Conservation (phyloP, 371 early-diverging fungal species). For the Syncephalastrum monosporum region DNA sequence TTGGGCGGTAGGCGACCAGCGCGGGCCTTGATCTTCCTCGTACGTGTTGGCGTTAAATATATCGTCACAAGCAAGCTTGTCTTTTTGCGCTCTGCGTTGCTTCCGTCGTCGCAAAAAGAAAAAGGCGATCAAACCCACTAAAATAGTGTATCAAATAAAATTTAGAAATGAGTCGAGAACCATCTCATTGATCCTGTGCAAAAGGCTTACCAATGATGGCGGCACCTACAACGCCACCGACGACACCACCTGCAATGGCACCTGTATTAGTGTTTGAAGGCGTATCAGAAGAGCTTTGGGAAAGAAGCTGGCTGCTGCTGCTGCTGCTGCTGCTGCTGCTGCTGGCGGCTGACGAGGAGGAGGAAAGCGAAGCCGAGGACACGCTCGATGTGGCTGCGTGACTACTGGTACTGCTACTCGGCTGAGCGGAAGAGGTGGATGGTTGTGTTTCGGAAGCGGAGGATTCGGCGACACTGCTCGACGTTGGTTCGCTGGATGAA, state of each 20-base stretch:
- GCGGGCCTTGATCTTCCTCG: conserved; percentile 2
- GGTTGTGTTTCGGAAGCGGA: no score
- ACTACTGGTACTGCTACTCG: no score
- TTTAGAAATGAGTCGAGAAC: conserved; percentile 1
- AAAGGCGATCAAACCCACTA: conserved; percentile 11
- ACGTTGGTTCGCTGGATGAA: no score
- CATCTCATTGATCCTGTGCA: neutral
- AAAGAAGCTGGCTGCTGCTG: no score
- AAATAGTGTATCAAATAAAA: neutral
- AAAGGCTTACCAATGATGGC: conserved; percentile 12
- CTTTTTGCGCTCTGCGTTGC: neutral
- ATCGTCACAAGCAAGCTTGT: conserved; percentile 8
- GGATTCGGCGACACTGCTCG: no score
- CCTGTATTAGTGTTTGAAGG: conserved; percentile 10
- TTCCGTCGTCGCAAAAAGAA: conserved; percentile 4
- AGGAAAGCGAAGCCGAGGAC: no score
- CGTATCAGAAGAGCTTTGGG: neutral
- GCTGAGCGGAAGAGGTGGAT: no score
- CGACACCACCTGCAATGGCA: conserved; percentile 17
- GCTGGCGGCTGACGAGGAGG: no score
- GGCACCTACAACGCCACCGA: conserved; percentile 14
- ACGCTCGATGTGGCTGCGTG: no score
- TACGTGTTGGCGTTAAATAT: conserved; percentile 1
- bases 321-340: no score
- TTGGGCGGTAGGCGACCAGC: neutral